Evolutionary conservation across 148 eudicot genomes (phyloP).

Genomic region (Fagopyrum tataricum): DNA sequence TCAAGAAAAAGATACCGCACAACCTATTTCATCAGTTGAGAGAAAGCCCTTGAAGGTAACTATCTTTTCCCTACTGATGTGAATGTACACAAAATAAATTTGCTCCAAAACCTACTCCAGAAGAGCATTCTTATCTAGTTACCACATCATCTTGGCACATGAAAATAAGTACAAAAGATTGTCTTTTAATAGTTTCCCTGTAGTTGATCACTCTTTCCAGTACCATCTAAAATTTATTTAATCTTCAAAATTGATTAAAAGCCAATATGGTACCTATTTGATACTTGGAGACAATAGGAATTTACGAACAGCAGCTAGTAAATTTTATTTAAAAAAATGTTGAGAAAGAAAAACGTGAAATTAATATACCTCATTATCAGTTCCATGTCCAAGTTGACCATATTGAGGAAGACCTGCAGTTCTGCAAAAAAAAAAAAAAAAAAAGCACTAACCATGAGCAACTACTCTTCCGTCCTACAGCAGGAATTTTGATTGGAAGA

Average conservation of each 20-base stretch:
- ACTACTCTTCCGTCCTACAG: not conserved
- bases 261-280: not conserved
- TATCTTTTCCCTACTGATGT: not conserved
- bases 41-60: not conserved
- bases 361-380: conserved; percentile 80
- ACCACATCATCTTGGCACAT: not conserved
- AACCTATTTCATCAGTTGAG: not conserved
- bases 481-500: not conserved
- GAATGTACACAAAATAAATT: not conserved
- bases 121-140: conserved; percentile 1
- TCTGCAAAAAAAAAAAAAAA: conserved; percentile 28
- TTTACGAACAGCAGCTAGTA: not conserved
- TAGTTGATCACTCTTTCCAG: not conserved
- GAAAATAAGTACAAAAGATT: not conserved
- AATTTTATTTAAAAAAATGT: not conserved
- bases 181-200: not conserved
- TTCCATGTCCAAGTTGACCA: conserved; percentile 99
- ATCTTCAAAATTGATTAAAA: not conserved
- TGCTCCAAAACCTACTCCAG: not conserved
- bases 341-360: not conserved
- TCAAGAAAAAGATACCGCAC: not conserved
- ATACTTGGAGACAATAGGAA: not conserved
- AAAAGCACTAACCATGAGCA: not conserved
- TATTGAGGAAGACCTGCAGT: conserved; percentile 99
- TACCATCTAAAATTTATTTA: not conserved